Conservation (phyloP, 768 basidiomycete genomes). For the Suillus occidentalis region DNA sequence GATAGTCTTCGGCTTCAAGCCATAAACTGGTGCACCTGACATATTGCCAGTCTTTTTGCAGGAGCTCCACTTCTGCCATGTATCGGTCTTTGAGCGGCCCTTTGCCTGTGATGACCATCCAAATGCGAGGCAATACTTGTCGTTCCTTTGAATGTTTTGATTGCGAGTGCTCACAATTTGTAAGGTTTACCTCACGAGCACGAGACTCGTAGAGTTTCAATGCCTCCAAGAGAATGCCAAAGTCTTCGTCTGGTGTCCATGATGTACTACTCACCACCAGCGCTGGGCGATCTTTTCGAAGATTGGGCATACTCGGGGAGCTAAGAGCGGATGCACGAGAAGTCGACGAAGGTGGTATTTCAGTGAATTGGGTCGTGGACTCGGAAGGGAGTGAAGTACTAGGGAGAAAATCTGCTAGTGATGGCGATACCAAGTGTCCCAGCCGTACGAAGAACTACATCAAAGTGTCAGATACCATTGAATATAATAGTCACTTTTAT, state of each 20-base stretch:
- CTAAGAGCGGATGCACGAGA: conserved; percentile 24
- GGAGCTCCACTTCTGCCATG: conserved; percentile 61
- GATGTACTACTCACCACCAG: conserved; percentile 90
- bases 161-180: neutral
- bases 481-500: conserved; percentile 14
- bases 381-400: conserved; percentile 45
- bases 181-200: conserved; percentile 38
- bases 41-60: conserved; percentile 69
- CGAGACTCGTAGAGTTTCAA: conserved; percentile 67
- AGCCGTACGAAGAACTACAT: conserved; percentile 53
- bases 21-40: conserved; percentile 82
- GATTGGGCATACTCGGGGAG: conserved; percentile 39
- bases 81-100: conserved; percentile 76
- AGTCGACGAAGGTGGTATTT: conserved; percentile 28
- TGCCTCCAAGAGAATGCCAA: conserved; percentile 77
- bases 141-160: conserved; percentile 14
- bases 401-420: conserved; percentile 54
- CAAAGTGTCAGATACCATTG: conserved; percentile 5
- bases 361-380: conserved; percentile 59
- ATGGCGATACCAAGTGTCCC: conserved; percentile 36
- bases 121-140: conserved; percentile 62
- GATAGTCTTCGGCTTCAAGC: conserved; percentile 91
- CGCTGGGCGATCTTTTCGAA: conserved; percentile 76
- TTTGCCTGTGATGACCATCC: conserved; percentile 89
- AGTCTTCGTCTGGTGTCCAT: conserved; percentile 98